Evolutionary conservation across 2,329 filamentous ascomycete genomes (phyloP).

Genomic region (Lachnellula suecica): DNA sequence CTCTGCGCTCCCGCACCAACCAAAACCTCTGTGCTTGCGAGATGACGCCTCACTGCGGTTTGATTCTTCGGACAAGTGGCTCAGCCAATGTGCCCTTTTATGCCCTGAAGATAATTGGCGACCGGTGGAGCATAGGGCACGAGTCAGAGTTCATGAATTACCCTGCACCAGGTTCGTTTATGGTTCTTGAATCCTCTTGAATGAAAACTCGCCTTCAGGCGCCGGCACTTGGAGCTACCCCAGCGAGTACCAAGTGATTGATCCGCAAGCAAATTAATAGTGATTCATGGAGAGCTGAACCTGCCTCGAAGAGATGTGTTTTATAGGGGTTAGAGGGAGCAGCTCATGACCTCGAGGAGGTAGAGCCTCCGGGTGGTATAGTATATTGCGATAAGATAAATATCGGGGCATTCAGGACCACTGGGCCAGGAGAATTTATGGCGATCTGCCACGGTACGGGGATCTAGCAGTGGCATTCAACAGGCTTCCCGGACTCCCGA

Average conservation of each 20-base stretch:
- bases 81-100: background rate
- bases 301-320: background rate
- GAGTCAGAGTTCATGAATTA: conserved; percentile 16
- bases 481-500: background rate
- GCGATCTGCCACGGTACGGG: background rate
- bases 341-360: conserved; percentile 2
- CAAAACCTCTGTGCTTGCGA: background rate
- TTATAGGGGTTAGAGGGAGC: conserved; percentile 7
- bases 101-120: conserved; percentile 8
- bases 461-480: background rate
- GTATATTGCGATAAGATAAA: background rate
- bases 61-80: conserved; percentile 9
- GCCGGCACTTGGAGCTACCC: conserved; percentile 2
- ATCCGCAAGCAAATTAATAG: background rate
- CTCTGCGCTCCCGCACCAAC: too few species aligned
- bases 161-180: conserved; percentile 15
- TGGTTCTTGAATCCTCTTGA: conserved; percentile 2
- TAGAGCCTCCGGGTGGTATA: conserved; percentile 4
- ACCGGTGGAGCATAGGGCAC: conserved; percentile 13
- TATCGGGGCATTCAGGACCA: background rate
- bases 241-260: background rate
- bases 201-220: conserved; percentile 21
- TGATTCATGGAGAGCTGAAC: conserved; percentile 2
- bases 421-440: background rate
- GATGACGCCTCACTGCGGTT: conserved; percentile 12